Evolutionary conservation across 2,329 filamentous ascomycete genomes (phyloP), one percentile per base, ranked within the genome.

Genomic region (Scorias spongiosa): DNA sequence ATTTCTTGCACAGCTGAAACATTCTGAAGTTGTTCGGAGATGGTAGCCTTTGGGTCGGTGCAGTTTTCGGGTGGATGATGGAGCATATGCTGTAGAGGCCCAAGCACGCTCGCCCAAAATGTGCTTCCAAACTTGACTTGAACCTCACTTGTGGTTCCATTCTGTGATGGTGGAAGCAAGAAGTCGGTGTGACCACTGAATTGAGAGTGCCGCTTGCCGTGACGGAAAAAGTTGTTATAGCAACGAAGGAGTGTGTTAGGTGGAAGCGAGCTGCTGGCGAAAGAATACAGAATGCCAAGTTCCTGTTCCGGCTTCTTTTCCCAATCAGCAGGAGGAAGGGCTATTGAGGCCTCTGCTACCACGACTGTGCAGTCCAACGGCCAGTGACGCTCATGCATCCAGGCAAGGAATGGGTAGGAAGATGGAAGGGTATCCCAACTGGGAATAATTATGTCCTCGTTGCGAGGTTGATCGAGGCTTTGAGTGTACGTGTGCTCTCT

Each of bases 341-440:
- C 63, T 41, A 68, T 57, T 1, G 62, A 63, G 1, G 63, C 63
- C 44, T 67, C 61, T 18, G 64, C 65, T 8, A 65, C 53, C 2
- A 69, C 42, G 3, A 67, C 54, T 18, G 62, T 62, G 39, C 60
- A 59, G 42, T 54, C 54, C 30, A 58, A 46, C 14, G 52, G 51
- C 32, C 32, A 36, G 11, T 48, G 45, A 9, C 51, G 40, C n/a
- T 43, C 37, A 41, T 55, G 49, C 46, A 58, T 52, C 5, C 41
- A 15, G 7, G 55, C 53, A 11, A 60, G 46, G 10, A 50, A 41
- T 1, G 57, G 56, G 39, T 53, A 66, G 9, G 58, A 52, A 11
- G 56, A 54, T 17, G 52, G 48, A 53, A 66, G 62, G 2, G 51
- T 55, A 10, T 48, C 48, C 39, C 50, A 56, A 43, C 63, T 58